A percentile compares a stretch with the other conserved stretches of the same genome.
Evolutionary conservation across 352 stramenopile genomes (phyloP).

Genomic region (Aphanomyces cochlioides): DNA sequence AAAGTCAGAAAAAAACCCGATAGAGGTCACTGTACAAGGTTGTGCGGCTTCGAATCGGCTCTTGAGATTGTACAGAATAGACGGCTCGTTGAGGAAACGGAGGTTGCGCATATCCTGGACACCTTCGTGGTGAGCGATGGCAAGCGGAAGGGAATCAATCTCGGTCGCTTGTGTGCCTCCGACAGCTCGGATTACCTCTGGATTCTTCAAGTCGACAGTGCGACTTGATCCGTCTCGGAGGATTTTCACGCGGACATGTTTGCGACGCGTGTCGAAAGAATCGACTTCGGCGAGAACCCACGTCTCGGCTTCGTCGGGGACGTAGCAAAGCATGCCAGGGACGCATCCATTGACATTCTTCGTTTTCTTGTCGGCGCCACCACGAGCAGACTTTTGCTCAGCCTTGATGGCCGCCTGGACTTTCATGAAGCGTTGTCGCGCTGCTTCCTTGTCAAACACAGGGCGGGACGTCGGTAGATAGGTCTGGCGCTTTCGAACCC

Average conservation of each 20-base stretch:
- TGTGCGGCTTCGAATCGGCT: slow-evolving; percentile 84
- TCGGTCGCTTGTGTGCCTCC: slow-evolving; percentile 67
- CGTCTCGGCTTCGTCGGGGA: slow-evolving; percentile 82
- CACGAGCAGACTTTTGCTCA: slow-evolving; percentile 61
- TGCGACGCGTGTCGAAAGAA: slow-evolving; percentile 76
- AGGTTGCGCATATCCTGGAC: slow-evolving; percentile 86
- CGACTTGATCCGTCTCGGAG: slow-evolving; percentile 58
- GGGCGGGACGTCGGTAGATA: slow-evolving; percentile 51
- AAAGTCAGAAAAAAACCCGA: slow-evolving; percentile 3
- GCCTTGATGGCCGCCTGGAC: slow-evolving; percentile 78
- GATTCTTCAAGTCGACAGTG: slow-evolving; percentile 77
- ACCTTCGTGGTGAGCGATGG: slow-evolving; percentile 74
- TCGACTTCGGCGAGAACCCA: slow-evolving; percentile 81
- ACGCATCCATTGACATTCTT: slow-evolving; percentile 84
- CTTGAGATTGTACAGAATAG: slow-evolving; percentile 92
- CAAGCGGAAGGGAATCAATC: slow-evolving; percentile 78
- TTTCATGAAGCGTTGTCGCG: slow-evolving; percentile 78
- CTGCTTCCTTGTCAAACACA: slow-evolving; percentile 79
- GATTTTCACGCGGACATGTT: slow-evolving; percentile 74
- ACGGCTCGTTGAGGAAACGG: slow-evolving; percentile 89
- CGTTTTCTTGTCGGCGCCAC: slow-evolving; percentile 36
- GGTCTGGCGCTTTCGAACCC: slow-evolving; percentile 70
- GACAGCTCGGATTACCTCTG: slow-evolving; percentile 77
- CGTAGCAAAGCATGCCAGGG: slow-evolving; percentile 84
- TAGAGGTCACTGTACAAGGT: slow-evolving; percentile 62